These are phyloP conservation scores for Luvunga scandens DNA, from an alignment of 345 rosid species.

Conservation along the genomic window DNA sequence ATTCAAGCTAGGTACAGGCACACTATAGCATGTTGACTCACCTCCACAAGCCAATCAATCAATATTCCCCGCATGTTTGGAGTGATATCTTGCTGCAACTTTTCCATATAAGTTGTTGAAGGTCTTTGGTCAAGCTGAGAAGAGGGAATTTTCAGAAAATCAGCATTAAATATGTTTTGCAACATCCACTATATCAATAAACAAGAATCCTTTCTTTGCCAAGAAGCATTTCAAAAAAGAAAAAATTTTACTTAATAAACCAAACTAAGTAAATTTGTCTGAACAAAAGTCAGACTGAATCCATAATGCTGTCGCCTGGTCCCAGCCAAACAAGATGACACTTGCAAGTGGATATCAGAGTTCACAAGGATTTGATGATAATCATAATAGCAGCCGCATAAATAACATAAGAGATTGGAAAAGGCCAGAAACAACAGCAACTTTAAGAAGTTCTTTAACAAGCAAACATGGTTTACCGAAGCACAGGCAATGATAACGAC, in stretches of 20 bases:
- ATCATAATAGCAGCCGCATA: neutral
- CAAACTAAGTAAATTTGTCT: neutral
- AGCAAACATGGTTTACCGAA: conserved; percentile 7
- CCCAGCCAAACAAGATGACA: neutral
- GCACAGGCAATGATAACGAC: neutral
- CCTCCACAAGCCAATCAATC: conserved; percentile 97
- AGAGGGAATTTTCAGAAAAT: conserved; percentile 18
- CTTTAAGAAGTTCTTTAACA: conserved; percentile 1
- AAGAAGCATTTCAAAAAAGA: neutral
- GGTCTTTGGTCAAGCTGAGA: conserved; percentile 79
- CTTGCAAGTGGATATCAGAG: neutral
- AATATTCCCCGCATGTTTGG: conserved; percentile 79
- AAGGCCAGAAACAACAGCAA: neutral
- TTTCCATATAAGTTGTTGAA: conserved; percentile 69
- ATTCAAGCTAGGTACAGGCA: neutral
- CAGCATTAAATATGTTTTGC: conserved; percentile 2
- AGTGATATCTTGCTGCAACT: conserved; percentile 64
- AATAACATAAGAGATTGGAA: neutral
- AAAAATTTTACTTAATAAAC: neutral
- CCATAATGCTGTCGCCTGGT: neutral
- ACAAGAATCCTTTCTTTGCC: neutral
- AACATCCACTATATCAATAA: neutral
- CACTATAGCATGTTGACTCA: conserved; percentile 17
- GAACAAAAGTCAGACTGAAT: neutral
- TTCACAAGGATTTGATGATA: neutral